Evolutionary conservation across 345 rosid genomes (phyloP).

Genomic region (Hibiscus mutabilis): DNA sequence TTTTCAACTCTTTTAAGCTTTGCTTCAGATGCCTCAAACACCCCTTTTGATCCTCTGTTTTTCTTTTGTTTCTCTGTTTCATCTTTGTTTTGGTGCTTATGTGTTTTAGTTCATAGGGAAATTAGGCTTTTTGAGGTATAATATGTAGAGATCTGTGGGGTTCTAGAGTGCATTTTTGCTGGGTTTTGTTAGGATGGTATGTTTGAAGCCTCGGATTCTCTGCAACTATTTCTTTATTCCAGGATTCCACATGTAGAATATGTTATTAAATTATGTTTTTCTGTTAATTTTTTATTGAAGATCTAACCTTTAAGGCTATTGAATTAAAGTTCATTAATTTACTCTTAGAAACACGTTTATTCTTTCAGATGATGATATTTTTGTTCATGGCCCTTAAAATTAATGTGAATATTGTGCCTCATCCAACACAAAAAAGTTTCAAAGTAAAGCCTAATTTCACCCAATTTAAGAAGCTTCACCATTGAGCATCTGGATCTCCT

Average conservation of each 20-base stretch:
- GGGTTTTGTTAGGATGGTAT: neutral
- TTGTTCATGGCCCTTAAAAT: neutral
- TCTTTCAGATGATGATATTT: too few relatives aligned
- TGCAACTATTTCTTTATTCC: neutral
- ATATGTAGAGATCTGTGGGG: constrained; percentile 4
- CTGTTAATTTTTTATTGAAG: neutral
- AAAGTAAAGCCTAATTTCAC: too few relatives aligned
- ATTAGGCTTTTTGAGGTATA: neutral
- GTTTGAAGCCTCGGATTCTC: neutral
- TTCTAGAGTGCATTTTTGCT: neutral
- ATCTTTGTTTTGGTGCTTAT: neutral
- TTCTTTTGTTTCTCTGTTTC: neutral
- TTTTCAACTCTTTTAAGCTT: neutral
- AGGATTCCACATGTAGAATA: neutral
- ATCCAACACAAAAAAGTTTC: neutral
- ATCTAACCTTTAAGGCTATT: neutral
- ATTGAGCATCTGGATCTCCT: neutral
- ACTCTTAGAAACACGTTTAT: neutral
- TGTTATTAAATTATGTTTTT: neutral
- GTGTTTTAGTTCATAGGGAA: neutral
- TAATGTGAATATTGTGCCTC: neutral
- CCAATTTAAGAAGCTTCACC: too few relatives aligned
- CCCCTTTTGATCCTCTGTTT: neutral
- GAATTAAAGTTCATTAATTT: neutral
- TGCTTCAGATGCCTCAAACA: neutral